These are phyloP conservation scores for Cercospora sp. DNA, from an alignment of 2,329 filamentous ascomycete genomes.

Conservation along the genomic window DNA sequence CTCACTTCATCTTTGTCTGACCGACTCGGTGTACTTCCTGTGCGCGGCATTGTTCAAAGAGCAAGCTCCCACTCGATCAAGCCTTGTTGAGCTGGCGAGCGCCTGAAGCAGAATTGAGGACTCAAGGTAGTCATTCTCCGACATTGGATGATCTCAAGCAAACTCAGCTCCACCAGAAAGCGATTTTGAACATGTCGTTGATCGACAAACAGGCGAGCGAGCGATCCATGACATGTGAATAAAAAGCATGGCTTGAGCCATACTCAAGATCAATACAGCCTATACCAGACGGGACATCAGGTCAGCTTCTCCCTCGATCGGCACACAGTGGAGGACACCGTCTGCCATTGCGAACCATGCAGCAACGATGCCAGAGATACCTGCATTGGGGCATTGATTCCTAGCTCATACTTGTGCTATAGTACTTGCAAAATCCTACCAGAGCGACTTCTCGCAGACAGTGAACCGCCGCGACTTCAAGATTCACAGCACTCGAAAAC, in stretches of 20 bases:
- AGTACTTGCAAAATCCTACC: neutral
- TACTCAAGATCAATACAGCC: neutral
- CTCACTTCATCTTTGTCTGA: neutral
- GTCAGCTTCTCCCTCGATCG: neutral
- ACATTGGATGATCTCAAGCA: neutral
- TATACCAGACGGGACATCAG: neutral
- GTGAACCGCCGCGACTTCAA: neutral
- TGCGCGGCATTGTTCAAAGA: neutral
- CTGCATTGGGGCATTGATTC: neutral
- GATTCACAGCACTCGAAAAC: neutral
- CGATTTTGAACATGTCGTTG: neutral
- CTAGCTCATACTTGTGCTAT: neutral
- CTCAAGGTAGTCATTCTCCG: neutral
- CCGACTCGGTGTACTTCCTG: neutral
- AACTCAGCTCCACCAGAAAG: neutral
- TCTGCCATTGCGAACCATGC: fast-evolving
- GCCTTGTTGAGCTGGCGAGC: neutral
- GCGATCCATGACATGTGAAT: neutral
- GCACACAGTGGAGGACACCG: neutral
- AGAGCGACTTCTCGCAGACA: neutral
- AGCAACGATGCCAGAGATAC: neutral
- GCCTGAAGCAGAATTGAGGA: neutral
- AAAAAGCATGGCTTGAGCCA: neutral
- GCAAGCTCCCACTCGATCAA: neutral
- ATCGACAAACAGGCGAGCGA: neutral